Conservation (phyloP, 352 stramenopile species). For the Aphanomyces cochlioides region DNA sequence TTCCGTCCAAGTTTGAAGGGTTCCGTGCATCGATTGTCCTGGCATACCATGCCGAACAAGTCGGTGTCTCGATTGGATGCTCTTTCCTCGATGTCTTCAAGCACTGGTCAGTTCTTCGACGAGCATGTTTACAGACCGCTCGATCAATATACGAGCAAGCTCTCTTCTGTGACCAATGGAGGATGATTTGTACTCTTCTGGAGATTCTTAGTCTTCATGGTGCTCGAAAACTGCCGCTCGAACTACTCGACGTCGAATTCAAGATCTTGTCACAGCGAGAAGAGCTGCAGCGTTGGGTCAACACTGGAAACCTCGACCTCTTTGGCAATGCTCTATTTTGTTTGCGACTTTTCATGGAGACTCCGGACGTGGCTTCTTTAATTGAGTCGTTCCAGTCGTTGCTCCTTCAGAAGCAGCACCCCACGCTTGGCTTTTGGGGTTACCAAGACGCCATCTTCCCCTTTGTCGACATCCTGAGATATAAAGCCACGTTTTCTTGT, state of each 20-base stretch:
- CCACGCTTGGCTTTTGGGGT: conserved; percentile 66
- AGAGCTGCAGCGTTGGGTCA: conserved; percentile 75
- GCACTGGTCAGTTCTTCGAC: conserved; percentile 61
- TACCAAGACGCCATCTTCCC: conserved; percentile 46
- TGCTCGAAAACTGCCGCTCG: conserved; percentile 57
- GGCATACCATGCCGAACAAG: conserved; percentile 69
- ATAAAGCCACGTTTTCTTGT: conserved; percentile 76
- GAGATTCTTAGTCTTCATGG: conserved; percentile 80
- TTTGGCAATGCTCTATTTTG: conserved; percentile 72
- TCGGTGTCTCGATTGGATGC: conserved; percentile 65
- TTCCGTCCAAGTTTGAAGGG: conserved; percentile 73
- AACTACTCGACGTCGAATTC: conserved; percentile 64
- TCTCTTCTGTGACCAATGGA: conserved; percentile 30
- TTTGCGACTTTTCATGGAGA: conserved; percentile 64
- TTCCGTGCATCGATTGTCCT: conserved; percentile 68
- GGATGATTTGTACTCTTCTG: conserved; percentile 72
- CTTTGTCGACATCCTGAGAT: conserved; percentile 48
- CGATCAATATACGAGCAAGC: conserved; percentile 5
- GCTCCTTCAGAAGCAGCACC: conserved; percentile 59
- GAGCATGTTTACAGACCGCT: conserved; percentile 44
- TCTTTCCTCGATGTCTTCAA: conserved; percentile 68
- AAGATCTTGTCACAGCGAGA: conserved; percentile 69
- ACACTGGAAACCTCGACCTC: conserved; percentile 61
- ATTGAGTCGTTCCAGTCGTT: conserved; percentile 63
- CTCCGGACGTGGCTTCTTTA: conserved; percentile 40